These are phyloP conservation scores for Tolypocladium tundrense DNA, from an alignment of 2,329 filamentous ascomycete genomes.

Conservation along the genomic window DNA sequence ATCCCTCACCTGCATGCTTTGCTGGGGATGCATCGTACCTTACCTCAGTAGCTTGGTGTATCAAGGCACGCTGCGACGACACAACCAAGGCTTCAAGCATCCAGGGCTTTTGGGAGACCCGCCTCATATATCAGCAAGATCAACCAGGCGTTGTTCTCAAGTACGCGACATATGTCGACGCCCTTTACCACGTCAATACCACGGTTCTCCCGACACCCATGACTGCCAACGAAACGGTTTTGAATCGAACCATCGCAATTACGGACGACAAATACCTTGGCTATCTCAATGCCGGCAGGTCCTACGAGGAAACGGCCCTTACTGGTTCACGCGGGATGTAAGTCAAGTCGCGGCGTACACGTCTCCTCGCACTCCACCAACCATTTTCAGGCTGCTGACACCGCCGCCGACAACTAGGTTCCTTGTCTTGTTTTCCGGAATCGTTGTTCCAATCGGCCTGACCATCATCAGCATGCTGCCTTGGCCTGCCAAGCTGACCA, in stretches of 20 bases:
- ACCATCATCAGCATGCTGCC: background rate
- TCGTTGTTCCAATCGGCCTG: background rate
- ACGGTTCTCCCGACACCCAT: background rate
- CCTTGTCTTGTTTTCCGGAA: background rate
- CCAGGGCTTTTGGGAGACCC: background rate
- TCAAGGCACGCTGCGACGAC: background rate
- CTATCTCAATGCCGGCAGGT: background rate
- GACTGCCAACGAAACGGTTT: background rate
- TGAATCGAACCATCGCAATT: background rate
- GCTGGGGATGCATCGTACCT: background rate
- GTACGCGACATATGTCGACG: background rate
- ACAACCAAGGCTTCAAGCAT: background rate
- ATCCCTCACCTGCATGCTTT: background rate
- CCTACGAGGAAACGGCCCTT: background rate
- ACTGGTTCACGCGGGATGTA: background rate
- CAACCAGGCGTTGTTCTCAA: background rate
- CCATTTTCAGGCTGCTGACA: background rate
- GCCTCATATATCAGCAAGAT: background rate
- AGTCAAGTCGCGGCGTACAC: background rate
- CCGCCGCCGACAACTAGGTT: background rate
- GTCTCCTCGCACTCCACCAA: background rate
- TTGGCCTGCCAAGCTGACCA: conserved; percentile 4
- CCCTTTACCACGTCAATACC: background rate
- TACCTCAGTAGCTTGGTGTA: background rate
- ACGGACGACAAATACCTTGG: background rate